These are phyloP conservation scores for Colletotrichum costaricense DNA, from an alignment of 2,329 filamentous ascomycete species.

Conservation along the genomic window DNA sequence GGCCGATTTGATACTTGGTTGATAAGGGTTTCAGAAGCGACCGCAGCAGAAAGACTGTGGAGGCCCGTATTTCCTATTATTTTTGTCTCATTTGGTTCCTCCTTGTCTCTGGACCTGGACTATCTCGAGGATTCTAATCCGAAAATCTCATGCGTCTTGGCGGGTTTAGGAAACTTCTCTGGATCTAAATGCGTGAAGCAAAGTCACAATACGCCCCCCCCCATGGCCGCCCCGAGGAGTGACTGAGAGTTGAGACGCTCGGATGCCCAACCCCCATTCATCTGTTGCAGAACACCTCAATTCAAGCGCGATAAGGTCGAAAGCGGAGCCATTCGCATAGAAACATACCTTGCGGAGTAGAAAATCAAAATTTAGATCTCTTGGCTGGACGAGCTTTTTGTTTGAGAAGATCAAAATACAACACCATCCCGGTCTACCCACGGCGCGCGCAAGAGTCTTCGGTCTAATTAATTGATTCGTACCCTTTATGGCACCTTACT, in stretches of 20 bases:
- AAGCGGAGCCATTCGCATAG: slow-evolving; percentile 5
- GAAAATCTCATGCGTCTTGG: slow-evolving; percentile 20
- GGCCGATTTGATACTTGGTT: not conserved
- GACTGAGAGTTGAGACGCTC: slow-evolving; percentile 24
- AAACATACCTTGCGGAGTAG: too few species aligned
- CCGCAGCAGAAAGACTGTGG: not conserved
- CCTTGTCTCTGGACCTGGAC: slow-evolving; percentile 1
- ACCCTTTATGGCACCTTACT: not conserved
- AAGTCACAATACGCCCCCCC: slow-evolving; percentile 17
- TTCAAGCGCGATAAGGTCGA: not conserved
- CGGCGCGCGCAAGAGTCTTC: not conserved
- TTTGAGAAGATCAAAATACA: slow-evolving; percentile 12
- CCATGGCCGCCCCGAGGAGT: too few species aligned
- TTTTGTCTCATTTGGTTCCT: not conserved
- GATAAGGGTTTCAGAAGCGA: slow-evolving; percentile 25
- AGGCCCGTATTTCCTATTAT: not conserved
- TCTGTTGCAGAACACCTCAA: slow-evolving; percentile 20
- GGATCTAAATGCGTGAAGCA: not conserved
- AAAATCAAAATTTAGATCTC: slow-evolving; percentile 27
- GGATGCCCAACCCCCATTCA: slow-evolving; percentile 13
- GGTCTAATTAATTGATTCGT: not conserved
- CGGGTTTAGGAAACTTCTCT: slow-evolving; percentile 12
- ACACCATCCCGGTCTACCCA: not conserved
- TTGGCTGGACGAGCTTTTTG: slow-evolving; percentile 14
- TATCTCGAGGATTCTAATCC: not conserved